A percentile compares a stretch with the other conserved stretches of the same genome.
These are phyloP conservation scores for Pichia norvegensis DNA, from an alignment of 1,139 yeast species.

Conservation along the genomic window DNA sequence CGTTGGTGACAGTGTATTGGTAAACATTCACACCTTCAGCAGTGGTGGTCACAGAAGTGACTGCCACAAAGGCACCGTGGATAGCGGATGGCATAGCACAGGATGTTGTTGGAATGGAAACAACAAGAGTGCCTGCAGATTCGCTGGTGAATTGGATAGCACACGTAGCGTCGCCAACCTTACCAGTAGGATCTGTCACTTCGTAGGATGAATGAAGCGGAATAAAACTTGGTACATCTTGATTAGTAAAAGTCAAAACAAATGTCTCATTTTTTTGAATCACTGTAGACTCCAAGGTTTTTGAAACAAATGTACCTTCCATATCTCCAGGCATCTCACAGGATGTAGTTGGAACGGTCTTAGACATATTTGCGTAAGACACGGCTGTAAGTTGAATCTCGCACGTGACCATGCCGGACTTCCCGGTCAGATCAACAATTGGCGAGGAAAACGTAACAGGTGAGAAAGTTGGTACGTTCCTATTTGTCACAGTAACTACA, in stretches of 20 bases:
- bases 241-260: not conserved
- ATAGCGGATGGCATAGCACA: not conserved
- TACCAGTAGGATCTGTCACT: not conserved
- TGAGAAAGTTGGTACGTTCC: not conserved
- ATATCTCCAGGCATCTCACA: not conserved
- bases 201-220: not conserved
- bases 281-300: not conserved
- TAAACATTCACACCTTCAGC: not conserved
- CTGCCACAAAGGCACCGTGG: not conserved
- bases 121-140: not conserved
- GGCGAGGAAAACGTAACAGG: not conserved
- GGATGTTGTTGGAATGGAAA: not conserved
- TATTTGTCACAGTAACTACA: not conserved
- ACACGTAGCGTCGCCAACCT: not conserved
- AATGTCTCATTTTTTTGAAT: not conserved
- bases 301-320: not conserved
- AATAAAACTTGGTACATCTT: not conserved
- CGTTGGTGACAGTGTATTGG: not conserved
- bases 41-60: not conserved
- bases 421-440: not conserved
- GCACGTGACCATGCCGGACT: not conserved
- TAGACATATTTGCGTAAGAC: not conserved
- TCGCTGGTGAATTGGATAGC: not conserved
- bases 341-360: not conserved
- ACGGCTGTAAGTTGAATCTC: not conserved